Base-by-base conservation (phyloP, 495 filamentous ascomycete species). In the Xylaria bambusicola region DNA sequence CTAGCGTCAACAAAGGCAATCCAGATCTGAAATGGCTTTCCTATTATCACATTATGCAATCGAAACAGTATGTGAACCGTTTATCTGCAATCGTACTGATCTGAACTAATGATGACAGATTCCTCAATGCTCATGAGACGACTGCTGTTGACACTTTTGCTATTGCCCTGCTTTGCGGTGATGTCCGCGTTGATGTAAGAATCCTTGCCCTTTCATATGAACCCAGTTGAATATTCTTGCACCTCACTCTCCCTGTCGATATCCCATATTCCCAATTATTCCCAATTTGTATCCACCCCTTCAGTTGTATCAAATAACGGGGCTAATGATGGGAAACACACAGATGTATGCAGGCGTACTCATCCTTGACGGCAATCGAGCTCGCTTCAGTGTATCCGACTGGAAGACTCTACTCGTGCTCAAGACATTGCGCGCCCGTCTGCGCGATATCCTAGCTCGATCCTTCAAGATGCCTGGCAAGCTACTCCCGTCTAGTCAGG, bases 21-120 rank as follows among this genome's bases (percentile, higher is more conserved):
- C 79, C 84, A 13, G 78, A 82, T 17, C 69, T 89, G n/a, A 84
- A 84, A 66, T 96, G 88, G 86, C 72, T 98, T 44, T 91, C 89
- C 0, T 98, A 93, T 70, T 97, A 98, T 71, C 87, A 93, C 62
- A 96, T 97, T 59, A 96, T 97, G 92, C 92, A 96, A 73, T 87
- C 88, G 23, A 94, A 88, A 64, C 81, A 84, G 77, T 88, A 80
- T 63, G 80, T 71, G 15, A 35, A 27, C 2, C 1, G 3, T 31
- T 26, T 5, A 2, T 1, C 53, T 15, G 3, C 3, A 38, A 15
- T 15, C 36, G 15, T 38, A 8, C 6, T 7, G 12, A 10, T 38
- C 13, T 38, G 8, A 15, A 15, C 36, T 38, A 15, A 47, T 6
- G 2, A 2, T 54, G 3, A n/a, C 27, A 87, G 83, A 55, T 86